Evolutionary conservation across 208 protist genomes (phyloP).

Genomic region (Trypanosoma platydactyli): DNA sequence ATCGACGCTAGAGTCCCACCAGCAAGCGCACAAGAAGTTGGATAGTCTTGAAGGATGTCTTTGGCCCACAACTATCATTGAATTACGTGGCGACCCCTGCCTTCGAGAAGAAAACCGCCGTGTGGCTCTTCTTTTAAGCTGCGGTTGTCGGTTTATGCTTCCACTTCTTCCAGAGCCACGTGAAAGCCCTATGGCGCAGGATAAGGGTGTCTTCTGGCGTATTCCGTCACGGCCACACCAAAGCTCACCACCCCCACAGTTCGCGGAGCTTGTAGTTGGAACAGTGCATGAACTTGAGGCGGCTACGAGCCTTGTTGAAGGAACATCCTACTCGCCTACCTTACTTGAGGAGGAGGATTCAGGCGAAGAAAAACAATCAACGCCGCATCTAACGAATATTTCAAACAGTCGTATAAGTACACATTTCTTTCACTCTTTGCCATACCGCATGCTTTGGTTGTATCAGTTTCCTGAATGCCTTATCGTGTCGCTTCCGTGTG

Average conservation of each 20-base stretch:
- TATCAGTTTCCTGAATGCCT: constrained; percentile 31
- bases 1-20: neutral
- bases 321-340: neutral
- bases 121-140: constrained; percentile 41
- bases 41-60: neutral
- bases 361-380: neutral
- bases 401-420: constrained; percentile 14
- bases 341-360: neutral
- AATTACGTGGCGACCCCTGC: constrained; percentile 30
- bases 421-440: constrained; percentile 54
- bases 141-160: constrained; percentile 38
- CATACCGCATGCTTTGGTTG: constrained; percentile 65
- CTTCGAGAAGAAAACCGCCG: constrained; percentile 24
- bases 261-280: constrained; percentile 59
- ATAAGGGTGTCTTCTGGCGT: constrained; percentile 30
- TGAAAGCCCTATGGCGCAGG: neutral
- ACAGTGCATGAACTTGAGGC: constrained; percentile 37
- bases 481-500: constrained; percentile 68
- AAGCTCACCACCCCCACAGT: constrained; percentile 21
- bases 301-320: constrained; percentile 15
- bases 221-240: constrained; percentile 8
- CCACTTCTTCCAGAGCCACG: constrained; percentile 23
- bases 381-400: neutral
- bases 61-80: constrained; percentile 17
- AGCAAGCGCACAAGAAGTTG: neutral